Evolutionary conservation across 192 early-diverging fungal genomes (phyloP), one percentile per base, ranked within the genome.

Genomic region (Coemansia sp.): DNA sequence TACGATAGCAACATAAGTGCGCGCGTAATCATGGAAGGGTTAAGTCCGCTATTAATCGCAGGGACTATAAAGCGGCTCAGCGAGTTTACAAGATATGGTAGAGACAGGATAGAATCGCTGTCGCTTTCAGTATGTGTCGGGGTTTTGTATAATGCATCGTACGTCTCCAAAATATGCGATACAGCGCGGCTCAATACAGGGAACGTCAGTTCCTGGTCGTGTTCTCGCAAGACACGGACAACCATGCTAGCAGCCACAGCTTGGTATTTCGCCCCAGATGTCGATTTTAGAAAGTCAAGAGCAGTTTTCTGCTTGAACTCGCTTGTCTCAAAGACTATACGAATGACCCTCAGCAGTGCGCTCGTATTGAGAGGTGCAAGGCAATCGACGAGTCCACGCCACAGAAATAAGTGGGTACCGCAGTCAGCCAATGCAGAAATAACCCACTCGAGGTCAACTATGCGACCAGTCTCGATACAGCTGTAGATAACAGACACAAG

Each of bases 361-460:
- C 49, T 54, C n/a, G 9, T 27, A 52, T 54, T 41, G 33, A 23
- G 44, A 4, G 30, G 50, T 2, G 25, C 56, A 15, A 79, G 46
- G 3, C 33, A 45, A 17, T 65, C 59, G 19, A 71, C 15, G 18
- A 68, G 15, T 23, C 33, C 18, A 45, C 69, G 66, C 71, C 21
- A 62, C 22, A 8, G 21, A 14, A 30, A 33, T 9, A 9, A 22
- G 44, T 24, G 11, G 5, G 9, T 15, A 8, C 33, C 17, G 17
- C 46, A 24, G 4, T 51, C 25, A 2, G 37, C 48, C 48, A 69
- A 42, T 15, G 51, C 62, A 0, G 8, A 51, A 12, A 62, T 22
- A 1, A 60, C 47, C 76, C 76, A 79, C 53, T 72, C 62, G 41
- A 79, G 52, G 50, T 79, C 66, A 11, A 46, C 48, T 24, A 63